Evolutionary conservation across 139 green algal species (phyloP), one percentile per base, ranked within the genome.

Genomic region (Yamagishiella unicocca): DNA sequence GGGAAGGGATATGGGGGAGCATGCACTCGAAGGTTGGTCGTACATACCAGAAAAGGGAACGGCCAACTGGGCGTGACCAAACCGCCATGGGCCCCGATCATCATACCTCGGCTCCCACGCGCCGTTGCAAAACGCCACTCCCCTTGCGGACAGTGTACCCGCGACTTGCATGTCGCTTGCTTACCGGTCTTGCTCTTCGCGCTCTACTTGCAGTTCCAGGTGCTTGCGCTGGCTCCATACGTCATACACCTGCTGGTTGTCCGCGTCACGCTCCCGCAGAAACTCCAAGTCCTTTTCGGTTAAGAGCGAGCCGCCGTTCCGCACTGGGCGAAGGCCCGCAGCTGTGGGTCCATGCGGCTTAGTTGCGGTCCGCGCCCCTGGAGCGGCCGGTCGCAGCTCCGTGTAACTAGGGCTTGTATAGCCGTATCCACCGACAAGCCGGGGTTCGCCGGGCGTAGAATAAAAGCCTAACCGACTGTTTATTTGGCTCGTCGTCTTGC

Each of bases 211-310:
- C 50, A 33, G 50, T 35, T 87, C 82, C 67, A 87, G 14, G 1
- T 54, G 35, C 82, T 87, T 87, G 24, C 82, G 82, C 67, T 87
- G 82, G 67, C 46, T 79, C 82, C 82, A 87, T 33, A 87, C 67
- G 1, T 87, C 82, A 27, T 43, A 87, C 22, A 87, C 82, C 14
- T 50, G 31, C 66, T 67, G n/a, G 35, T 79, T 81, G 27, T 87
- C 82, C 0, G 46, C 33, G 38, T 87, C 82, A 8, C 67, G 82
- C 50, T 87, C 62, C 10, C n/a, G 14, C 10, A 87, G 67, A 40
- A 71, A 80, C 37, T 80, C 27, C 10, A 87, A 2, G 50, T 87
- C 82, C 33, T 45, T 71, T 2, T 87, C 67, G 2, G 82, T 81
- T 5, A 87, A 67, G 42, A 80, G 33, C 4, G 80, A 77, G 0